Percentiles rank a stretch among this genome's conserved stretches.
These are phyloP conservation scores for Fusarium newnesense DNA, from an alignment of 2,329 filamentous ascomycete species.

Conservation along the genomic window DNA sequence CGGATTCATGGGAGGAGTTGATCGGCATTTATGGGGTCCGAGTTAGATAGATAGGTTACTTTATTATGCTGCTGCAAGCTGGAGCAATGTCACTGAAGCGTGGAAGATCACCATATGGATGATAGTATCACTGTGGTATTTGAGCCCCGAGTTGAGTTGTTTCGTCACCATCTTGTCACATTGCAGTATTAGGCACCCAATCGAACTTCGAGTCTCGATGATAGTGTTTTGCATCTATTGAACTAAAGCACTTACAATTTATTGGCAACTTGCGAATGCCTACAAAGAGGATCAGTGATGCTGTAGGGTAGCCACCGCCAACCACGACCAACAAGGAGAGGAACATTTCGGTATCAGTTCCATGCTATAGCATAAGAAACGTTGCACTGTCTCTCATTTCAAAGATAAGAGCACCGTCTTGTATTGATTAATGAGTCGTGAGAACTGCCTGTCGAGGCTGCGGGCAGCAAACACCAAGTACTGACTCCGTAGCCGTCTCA, in stretches of 20 bases:
- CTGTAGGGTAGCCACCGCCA: not conserved
- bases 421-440: not conserved
- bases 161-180: no score
- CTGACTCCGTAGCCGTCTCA: not conserved
- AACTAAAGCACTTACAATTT: not conserved
- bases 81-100: not conserved
- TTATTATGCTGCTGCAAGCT: slow-evolving; percentile 18
- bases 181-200: not conserved
- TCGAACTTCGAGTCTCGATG: not conserved
- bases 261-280: not conserved
- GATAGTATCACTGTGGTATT: not conserved
- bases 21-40: slow-evolving; percentile 25
- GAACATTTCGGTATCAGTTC: not conserved
- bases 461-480: not conserved
- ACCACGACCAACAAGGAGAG: not conserved
- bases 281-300: no score
- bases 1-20: slow-evolving; percentile 20
- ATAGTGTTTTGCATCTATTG: not conserved
- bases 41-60: slow-evolving; percentile 34
- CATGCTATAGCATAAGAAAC: not conserved
- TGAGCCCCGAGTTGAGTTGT: not conserved
- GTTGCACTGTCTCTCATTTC: not conserved
- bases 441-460: not conserved
- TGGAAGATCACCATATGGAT: not conserved
- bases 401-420: no score